These are phyloP conservation scores for Scolecobasidium constrictum DNA, from an alignment of 2,329 filamentous ascomycete genomes.

Conservation along the genomic window DNA sequence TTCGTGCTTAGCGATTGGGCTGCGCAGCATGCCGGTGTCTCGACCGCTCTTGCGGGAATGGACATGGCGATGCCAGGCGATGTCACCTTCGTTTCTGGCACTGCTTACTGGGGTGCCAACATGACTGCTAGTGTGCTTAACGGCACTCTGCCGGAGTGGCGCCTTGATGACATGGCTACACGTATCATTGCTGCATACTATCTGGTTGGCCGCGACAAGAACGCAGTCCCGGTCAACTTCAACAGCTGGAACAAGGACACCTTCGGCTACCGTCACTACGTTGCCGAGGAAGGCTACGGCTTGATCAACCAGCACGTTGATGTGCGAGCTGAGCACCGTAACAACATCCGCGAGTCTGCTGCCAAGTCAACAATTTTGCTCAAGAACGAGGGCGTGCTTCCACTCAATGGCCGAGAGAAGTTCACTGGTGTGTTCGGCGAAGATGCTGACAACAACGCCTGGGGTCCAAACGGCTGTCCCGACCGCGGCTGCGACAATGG, in stretches of 20 bases:
- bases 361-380: conserved; percentile 77
- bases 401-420: conserved; percentile 33
- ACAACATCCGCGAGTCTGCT: conserved; percentile 63
- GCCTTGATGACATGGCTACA: conserved; percentile 84
- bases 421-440: conserved; percentile 50
- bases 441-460: conserved; percentile 54
- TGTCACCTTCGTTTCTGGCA: conserved; percentile 60
- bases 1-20: conserved; percentile 74
- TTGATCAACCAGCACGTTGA: conserved; percentile 72
- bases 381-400: conserved; percentile 46
- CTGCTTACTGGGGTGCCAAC: conserved; percentile 75
- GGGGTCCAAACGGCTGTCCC: conserved; percentile 66
- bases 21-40: conserved; percentile 72
- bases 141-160: conserved; percentile 76
- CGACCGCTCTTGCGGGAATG: conserved; percentile 67
- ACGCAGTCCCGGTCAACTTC: conserved; percentile 60
- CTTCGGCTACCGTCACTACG: conserved; percentile 56
- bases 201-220: conserved; percentile 46
- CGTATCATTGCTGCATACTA: conserved; percentile 63
- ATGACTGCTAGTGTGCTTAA: conserved; percentile 81
- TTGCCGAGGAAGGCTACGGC: conserved; percentile 49
- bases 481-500: conserved; percentile 82
- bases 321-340: conserved; percentile 64
- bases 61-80: conserved; percentile 85
- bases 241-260: conserved; percentile 77